phyloP scores from a whole-genome alignment of 768 basidiomycete genomes.

The Tephrocybe rancida region DNA sequence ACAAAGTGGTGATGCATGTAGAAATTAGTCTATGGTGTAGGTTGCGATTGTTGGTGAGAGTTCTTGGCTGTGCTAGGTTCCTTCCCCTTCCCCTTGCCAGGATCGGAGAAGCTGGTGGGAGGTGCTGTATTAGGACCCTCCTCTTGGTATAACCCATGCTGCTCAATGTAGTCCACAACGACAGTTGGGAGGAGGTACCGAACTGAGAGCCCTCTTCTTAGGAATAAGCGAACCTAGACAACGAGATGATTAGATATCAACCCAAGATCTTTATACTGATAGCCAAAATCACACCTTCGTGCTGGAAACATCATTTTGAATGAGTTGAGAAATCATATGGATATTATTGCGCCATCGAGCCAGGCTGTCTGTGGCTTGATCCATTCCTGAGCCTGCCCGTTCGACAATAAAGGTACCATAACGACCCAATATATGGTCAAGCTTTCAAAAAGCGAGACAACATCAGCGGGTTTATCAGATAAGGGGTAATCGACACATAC shows the following conservation, averaged over 20 bases:
- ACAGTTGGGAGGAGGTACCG: constrained; percentile 89
- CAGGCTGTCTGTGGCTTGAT: constrained; percentile 74
- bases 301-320: constrained; percentile 96
- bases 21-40: constrained; percentile 17
- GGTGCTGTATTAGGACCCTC: constrained; percentile 37
- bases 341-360: constrained; percentile 84
- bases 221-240: constrained; percentile 63
- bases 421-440: constrained; percentile 94
- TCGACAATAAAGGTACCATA: constrained; percentile 97
- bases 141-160: constrained; percentile 75
- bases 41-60: constrained; percentile 13
- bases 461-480: constrained; percentile 10
- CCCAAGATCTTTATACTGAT: background rate
- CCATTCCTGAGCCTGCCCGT: constrained; percentile 91
- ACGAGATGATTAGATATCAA: background rate
- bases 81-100: constrained; percentile 38
- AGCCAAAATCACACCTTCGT: constrained; percentile 64
- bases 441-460: constrained; percentile 45
- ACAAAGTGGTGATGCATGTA: background rate
- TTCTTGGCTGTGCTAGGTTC: constrained; percentile 34
- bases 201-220: constrained; percentile 78
- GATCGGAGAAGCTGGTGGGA: constrained; percentile 13
- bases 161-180: constrained; percentile 94
- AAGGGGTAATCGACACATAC: constrained; percentile 50
- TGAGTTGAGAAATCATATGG: constrained; percentile 89